These are phyloP conservation scores for Tetracentron sinense DNA, from an alignment of 164 flowering plant species.

Conservation along the genomic window DNA sequence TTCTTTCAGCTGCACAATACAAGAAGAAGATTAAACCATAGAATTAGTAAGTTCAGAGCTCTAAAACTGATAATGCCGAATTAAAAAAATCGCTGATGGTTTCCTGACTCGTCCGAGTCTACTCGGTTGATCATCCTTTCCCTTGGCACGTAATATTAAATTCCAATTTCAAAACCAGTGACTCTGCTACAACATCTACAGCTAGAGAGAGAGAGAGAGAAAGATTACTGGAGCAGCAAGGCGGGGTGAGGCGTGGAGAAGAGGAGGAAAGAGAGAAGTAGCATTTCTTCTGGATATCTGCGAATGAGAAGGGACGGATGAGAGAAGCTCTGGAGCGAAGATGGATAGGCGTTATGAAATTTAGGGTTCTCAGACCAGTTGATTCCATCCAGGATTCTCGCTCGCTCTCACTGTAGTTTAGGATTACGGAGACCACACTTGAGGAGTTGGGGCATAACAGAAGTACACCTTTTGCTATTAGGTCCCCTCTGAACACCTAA, in stretches of 20 bases:
- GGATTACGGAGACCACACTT: too few species aligned
- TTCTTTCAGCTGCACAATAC: conserved; percentile 28
- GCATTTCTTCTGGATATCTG: conserved; percentile 16
- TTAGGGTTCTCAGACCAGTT: conserved; percentile 34
- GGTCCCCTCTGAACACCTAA: too few species aligned
- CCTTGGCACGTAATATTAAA: not conserved
- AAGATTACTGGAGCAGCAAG: conserved; percentile 24
- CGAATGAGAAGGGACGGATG: conserved; percentile 17
- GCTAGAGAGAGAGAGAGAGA: conserved; percentile 7
- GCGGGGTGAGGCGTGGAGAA: conserved; percentile 17
- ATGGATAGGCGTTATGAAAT: conserved; percentile 22
- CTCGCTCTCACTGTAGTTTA: too few species aligned
- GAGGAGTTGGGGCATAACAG: too few species aligned
- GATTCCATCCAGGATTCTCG: conserved; percentile 32
- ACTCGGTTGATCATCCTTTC: not conserved
- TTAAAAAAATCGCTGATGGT: not conserved
- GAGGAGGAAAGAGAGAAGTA: conserved; percentile 15
- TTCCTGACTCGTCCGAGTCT: not conserved
- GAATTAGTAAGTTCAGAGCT: not conserved
- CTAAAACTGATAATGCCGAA: too few species aligned
- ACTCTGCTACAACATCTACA: not conserved
- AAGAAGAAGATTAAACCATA: not conserved
- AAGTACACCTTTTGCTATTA: too few species aligned
- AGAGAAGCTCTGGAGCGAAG: conserved; percentile 25
- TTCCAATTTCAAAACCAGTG: not conserved